Conservation (phyloP, 257 asterid species). For the Nicotiana benthamiana region DNA sequence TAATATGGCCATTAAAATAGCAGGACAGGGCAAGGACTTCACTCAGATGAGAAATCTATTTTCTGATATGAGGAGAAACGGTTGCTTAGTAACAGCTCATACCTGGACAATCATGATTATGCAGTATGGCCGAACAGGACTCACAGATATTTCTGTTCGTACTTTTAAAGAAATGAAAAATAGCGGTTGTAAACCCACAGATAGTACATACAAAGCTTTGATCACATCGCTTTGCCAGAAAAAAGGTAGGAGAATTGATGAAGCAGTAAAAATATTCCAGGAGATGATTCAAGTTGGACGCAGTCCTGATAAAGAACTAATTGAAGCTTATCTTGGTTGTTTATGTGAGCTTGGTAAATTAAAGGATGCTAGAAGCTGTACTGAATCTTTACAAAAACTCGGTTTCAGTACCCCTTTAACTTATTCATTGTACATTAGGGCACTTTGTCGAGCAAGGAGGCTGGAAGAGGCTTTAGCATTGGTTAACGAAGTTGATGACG, state of each 20-base stretch:
- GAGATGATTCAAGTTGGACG: slow-evolving; percentile 48
- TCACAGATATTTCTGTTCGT: slow-evolving; percentile 60
- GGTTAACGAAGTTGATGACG: slow-evolving; percentile 41
- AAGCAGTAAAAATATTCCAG: slow-evolving; percentile 48
- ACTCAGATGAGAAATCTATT: slow-evolving; percentile 67
- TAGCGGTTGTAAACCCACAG: slow-evolving; percentile 45
- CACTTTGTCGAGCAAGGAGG: slow-evolving; percentile 73
- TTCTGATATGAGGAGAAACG: slow-evolving; percentile 64
- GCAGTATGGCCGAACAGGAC: slow-evolving; percentile 81
- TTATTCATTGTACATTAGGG: slow-evolving; percentile 54
- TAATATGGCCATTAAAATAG: slow-evolving; percentile 66
- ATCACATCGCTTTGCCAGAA: slow-evolving; percentile 57
- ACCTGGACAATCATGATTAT: slow-evolving; percentile 86
- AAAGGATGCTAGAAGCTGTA: slow-evolving; percentile 50
- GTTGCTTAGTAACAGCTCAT: slow-evolving; percentile 50
- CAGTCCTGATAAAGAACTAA: slow-evolving; percentile 57
- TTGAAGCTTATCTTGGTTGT: slow-evolving; percentile 55
- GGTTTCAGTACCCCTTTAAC: slow-evolving; percentile 59
- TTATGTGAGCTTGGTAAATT: slow-evolving; percentile 57
- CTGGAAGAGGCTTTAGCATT: slow-evolving; percentile 57
- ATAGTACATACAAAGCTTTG: slow-evolving; percentile 44
- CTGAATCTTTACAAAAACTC: slow-evolving; percentile 34
- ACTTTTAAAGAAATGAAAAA: slow-evolving; percentile 65
- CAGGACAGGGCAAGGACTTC: slow-evolving; percentile 83
- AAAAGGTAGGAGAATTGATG: slow-evolving; percentile 69